phyloP scores from a whole-genome alignment of 139 green algal species.

The Coelastrella sp. region DNA sequence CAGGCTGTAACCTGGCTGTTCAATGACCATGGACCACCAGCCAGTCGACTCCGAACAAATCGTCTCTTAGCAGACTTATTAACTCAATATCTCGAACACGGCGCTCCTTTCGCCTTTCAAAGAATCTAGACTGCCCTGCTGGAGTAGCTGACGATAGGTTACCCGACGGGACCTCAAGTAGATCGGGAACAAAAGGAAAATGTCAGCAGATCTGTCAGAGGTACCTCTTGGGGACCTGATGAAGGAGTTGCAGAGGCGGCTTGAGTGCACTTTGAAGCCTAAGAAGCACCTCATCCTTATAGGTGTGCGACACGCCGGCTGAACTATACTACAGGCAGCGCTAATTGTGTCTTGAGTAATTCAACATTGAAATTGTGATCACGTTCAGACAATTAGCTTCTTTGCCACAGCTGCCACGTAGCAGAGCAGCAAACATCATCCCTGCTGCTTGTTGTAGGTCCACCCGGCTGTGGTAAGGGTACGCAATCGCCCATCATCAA shows the following conservation, averaged over 20 bases:
- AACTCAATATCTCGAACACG: no score
- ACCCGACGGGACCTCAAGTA: neutral
- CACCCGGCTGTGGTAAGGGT: conserved; percentile 92
- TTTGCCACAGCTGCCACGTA: no score
- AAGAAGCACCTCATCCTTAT: conserved; percentile 96
- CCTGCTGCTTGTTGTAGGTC: conserved; percentile 70
- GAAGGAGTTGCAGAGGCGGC: conserved; percentile 86
- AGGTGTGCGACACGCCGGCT: conserved; percentile 66
- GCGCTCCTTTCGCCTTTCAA: no score
- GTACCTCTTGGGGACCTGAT: conserved; percentile 86
- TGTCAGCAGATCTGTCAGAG: conserved; percentile 69
- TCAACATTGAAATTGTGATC: no score
- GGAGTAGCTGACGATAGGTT: neutral
- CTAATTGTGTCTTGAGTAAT: no score
- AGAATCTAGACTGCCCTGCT: neutral
- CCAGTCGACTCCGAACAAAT: no score
- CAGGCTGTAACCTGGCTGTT: neutral
- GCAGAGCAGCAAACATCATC: no score
- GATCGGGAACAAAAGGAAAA: neutral
- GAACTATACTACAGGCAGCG: neutral
- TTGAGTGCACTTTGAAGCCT: conserved; percentile 95
- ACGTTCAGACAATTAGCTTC: no score
- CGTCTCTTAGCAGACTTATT: no score
- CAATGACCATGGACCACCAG: neutral
- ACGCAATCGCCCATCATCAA: conserved; percentile 96